Percentiles rank a stretch among this genome's conserved stretches.
Evolutionary conservation across 2,329 filamentous ascomycete species (phyloP).

Genomic region (Paracoccidioides brasiliensis): DNA sequence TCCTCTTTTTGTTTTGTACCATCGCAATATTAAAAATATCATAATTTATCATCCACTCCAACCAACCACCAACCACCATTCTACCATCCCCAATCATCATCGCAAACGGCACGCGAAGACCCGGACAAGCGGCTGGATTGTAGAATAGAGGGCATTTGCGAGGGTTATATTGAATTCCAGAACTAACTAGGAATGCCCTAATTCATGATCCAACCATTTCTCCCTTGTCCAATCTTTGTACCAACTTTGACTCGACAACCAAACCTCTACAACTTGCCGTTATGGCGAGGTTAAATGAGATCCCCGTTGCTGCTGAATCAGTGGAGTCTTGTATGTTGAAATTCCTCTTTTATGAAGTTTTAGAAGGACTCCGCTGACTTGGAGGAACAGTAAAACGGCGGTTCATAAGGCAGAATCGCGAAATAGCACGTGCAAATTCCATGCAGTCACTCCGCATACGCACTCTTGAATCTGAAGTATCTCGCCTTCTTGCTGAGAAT

Average conservation of each 20-base stretch:
- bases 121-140: background rate
- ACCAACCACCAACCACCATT: background rate
- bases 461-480: constrained; percentile 48
- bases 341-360: background rate
- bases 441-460: constrained; percentile 52
- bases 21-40: constrained; percentile 2
- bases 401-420: constrained; percentile 53
- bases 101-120: background rate
- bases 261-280: constrained; percentile 5
- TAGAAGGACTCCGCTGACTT: background rate
- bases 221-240: background rate
- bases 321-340: constrained; percentile 34
- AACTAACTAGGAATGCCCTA: background rate
- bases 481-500: constrained; percentile 48
- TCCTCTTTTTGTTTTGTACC: constrained; percentile 11
- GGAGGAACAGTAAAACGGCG: constrained; percentile 43
- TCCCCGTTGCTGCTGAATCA: constrained; percentile 32
- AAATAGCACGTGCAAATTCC: constrained; percentile 52
- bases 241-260: background rate
- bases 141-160: background rate
- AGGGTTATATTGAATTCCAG: background rate
- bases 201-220: constrained; percentile 2
- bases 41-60: too few relatives aligned
- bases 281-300: constrained; percentile 40
- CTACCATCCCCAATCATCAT: background rate